Conservation (phyloP, 306 rosid species). For the Styphnolobium japonicum region DNA sequence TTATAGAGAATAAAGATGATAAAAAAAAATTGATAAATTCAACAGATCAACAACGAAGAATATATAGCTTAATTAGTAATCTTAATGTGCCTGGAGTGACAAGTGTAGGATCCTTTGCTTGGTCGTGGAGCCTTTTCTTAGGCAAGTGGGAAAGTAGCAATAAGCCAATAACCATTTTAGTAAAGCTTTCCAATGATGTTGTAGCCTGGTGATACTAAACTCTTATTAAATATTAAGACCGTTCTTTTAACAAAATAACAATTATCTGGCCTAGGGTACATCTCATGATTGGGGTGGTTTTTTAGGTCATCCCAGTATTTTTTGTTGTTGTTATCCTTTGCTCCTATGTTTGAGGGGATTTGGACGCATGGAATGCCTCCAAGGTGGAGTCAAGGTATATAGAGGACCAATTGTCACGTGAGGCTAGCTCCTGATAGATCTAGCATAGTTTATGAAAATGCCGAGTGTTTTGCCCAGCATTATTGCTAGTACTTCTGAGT, state of each 20-base stretch:
- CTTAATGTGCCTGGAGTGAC: not conserved
- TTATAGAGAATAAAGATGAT: too few relatives aligned
- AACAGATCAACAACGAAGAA: too few relatives aligned
- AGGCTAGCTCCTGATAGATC: not conserved
- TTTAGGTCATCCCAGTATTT: not conserved
- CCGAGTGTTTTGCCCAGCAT: too few relatives aligned
- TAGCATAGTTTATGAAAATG: too few relatives aligned
- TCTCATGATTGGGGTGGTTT: not conserved
- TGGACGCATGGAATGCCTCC: not conserved
- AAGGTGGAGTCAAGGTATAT: not conserved
- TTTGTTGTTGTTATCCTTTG: not conserved
- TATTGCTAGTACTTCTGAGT: too few relatives aligned
- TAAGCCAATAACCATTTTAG: not conserved
- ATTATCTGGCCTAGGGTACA: not conserved
- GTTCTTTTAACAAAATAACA: too few relatives aligned
- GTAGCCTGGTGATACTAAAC: not conserved
- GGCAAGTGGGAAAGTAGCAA: not conserved
- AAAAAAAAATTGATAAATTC: too few relatives aligned
- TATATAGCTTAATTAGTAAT: not conserved
- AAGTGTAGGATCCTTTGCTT: not conserved
- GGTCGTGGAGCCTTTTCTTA: not conserved
- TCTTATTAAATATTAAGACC: too few relatives aligned
- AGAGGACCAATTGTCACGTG: too few relatives aligned
- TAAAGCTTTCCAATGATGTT: not conserved
- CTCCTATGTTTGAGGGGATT: not conserved